phyloP scores from a whole-genome alignment of 352 stramenopile genomes.

The Blastocystis sp. region DNA sequence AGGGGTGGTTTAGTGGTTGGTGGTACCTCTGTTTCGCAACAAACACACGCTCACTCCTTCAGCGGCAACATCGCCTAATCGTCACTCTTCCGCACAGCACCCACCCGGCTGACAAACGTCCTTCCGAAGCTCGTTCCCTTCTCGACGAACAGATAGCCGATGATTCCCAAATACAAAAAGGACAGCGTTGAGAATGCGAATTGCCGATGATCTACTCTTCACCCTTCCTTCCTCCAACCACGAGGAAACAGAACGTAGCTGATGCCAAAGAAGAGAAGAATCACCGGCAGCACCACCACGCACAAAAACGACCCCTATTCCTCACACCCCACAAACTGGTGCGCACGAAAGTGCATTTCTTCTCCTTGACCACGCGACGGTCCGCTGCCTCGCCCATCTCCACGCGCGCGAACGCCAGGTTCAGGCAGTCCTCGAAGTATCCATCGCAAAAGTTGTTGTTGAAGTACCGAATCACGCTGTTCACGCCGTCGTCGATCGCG shows the following conservation, averaged over 20 bases:
- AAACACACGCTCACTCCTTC: conserved; percentile 28
- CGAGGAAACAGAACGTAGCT: conserved; percentile 67
- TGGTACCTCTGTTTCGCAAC: conserved; percentile 43
- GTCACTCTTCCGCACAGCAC: conserved; percentile 72
- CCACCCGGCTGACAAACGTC: conserved; percentile 77
- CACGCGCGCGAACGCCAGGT: conserved; percentile 80
- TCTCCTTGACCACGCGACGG: conserved; percentile 75
- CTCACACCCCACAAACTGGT: not conserved
- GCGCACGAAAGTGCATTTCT: conserved; percentile 2
- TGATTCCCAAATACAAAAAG: conserved; percentile 73
- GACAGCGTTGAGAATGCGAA: conserved; percentile 63
- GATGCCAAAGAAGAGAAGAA: conserved; percentile 68
- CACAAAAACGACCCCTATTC: conserved; percentile 73
- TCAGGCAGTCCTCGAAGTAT: conserved; percentile 85
- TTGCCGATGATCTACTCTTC: not conserved
- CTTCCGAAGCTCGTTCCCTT: conserved; percentile 78
- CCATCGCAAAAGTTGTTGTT: conserved; percentile 92
- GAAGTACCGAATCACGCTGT: conserved; percentile 88
- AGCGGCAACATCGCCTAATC: conserved; percentile 6
- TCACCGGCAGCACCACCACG: conserved; percentile 72
- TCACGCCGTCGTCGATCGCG: conserved; percentile 87
- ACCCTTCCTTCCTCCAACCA: not conserved
- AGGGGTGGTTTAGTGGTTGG: not conserved
- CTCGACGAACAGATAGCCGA: conserved; percentile 78
- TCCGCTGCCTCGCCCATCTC: conserved; percentile 74